Conservation (phyloP, 2,329 filamentous ascomycete genomes). For the Teratosphaeria destructans region DNA sequence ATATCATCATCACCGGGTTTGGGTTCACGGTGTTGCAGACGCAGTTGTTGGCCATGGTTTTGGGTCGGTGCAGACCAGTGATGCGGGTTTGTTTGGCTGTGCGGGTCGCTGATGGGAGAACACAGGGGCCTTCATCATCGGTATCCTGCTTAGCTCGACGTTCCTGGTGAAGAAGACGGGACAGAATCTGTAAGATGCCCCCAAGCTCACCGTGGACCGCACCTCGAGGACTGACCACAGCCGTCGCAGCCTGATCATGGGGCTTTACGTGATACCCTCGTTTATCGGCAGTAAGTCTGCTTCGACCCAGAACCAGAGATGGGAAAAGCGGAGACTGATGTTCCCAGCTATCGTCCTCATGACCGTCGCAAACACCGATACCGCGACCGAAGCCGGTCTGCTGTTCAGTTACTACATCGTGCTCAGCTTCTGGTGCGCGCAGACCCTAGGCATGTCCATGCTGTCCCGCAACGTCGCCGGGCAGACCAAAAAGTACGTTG, state of each 20-base stretch:
- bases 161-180: slow-evolving; percentile 58
- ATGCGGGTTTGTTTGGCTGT: neutral
- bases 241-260: slow-evolving; percentile 42
- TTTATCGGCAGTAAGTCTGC: slow-evolving; percentile 47
- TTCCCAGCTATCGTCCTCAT: slow-evolving; percentile 53
- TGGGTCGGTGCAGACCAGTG: slow-evolving; percentile 30
- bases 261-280: slow-evolving; percentile 54
- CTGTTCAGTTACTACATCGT: slow-evolving; percentile 66
- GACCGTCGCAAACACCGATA: slow-evolving; percentile 50
- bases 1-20: slow-evolving; percentile 63
- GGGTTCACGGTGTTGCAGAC: slow-evolving; percentile 57
- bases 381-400: slow-evolving; percentile 49
- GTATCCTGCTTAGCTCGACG: slow-evolving; percentile 54
- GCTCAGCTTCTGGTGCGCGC: slow-evolving; percentile 65
- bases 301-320: neutral
- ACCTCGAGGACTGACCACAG: neutral
- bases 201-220: neutral
- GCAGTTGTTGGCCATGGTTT: slow-evolving; percentile 64
- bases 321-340: neutral
- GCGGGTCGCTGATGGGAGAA: neutral
- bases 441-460: slow-evolving; percentile 19
- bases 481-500: slow-evolving; percentile 54
- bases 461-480: slow-evolving; percentile 54
- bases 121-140: slow-evolving; percentile 55
- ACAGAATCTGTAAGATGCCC: slow-evolving; percentile 50